Evolutionary conservation across 441 rosid species (phyloP), one percentile per base, ranked within the genome.

Genomic region (Breynia disticha): DNA sequence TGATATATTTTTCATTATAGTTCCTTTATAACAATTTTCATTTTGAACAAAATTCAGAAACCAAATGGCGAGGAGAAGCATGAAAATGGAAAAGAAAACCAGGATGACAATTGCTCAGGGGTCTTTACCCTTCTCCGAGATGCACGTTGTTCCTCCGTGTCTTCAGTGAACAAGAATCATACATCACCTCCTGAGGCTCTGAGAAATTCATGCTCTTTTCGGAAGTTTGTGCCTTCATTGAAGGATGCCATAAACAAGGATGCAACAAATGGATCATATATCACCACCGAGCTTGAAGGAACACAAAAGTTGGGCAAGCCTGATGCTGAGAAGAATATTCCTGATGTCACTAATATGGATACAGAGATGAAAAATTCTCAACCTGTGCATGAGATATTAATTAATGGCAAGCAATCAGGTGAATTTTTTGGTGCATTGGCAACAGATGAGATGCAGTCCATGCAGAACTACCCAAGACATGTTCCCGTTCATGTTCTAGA

Each of bases 401-500:
- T 59, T 62, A 68, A 71, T 63, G 70, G 63, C 37, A 67, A 62
- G 69, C 66, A 65, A 65, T 65, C 64, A 48, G 63, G 62, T 55
- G 65, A 65, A 51, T 48, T 46, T 24, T 73, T 32, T 43, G 66
- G 65, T 55, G 70, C 66, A 44, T 28, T 65, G 64, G 69, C 60
- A 42, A 60, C 62, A 24, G 79, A 72, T 56, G 79, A 73, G 57
- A 68, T 68, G 67, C 80, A 80, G 61, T 61, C 68, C 38, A 57
- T 70, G 61, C 86, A 77, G 56, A 81, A 63, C 78, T 81, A 75
- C 66, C 95, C 94, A 44, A 76, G 77, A 69, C 85, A 82, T 65
- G 80, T 80, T 14, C 73, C 84, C 11, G 82, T 79, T 59, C 86
- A 79, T 52, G 71, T 76, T 59, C 51, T 87, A 68, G 83, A 83